A percentile compares a stretch with the other conserved stretches of the same genome.
Conservation (phyloP, 345 rosid species). For the Erodium maritimum region DNA sequence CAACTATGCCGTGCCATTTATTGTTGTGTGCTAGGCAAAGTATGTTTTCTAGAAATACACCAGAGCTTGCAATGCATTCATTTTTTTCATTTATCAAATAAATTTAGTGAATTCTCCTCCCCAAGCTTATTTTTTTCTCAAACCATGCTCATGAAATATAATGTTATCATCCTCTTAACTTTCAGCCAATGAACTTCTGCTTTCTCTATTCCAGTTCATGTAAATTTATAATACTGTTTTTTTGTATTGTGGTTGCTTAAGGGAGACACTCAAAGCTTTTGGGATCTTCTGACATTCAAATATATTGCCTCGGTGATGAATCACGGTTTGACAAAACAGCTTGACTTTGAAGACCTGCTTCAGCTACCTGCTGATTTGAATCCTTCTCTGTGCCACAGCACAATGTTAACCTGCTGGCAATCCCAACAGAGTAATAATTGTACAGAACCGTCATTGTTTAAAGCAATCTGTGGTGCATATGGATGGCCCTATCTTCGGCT, state of each 20-base stretch:
- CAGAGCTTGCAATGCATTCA: not conserved
- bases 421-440: constrained; percentile 24
- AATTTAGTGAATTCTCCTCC: not conserved
- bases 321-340: constrained; percentile 59
- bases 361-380: constrained; percentile 57
- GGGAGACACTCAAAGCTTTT: constrained; percentile 36
- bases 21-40: not conserved
- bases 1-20: too few species aligned
- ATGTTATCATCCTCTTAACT: not conserved
- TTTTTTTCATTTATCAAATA: not conserved
- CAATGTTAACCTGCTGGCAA: constrained; percentile 50
- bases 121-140: not conserved
- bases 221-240: not conserved
- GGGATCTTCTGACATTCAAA: constrained; percentile 56
- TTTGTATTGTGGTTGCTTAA: constrained; percentile 15
- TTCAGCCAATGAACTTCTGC: not conserved
- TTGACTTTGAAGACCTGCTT: constrained; percentile 75
- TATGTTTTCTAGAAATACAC: not conserved
- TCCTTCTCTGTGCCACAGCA: constrained; percentile 55
- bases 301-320: constrained; percentile 49
- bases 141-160: not conserved
- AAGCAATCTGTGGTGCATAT: constrained; percentile 66
- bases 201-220: not conserved
- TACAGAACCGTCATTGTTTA: constrained; percentile 45
- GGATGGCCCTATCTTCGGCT: constrained; percentile 73